Base-by-base conservation (phyloP, 108 stramenopile genomes). In the Chaetoceros tenuissimus region DNA sequence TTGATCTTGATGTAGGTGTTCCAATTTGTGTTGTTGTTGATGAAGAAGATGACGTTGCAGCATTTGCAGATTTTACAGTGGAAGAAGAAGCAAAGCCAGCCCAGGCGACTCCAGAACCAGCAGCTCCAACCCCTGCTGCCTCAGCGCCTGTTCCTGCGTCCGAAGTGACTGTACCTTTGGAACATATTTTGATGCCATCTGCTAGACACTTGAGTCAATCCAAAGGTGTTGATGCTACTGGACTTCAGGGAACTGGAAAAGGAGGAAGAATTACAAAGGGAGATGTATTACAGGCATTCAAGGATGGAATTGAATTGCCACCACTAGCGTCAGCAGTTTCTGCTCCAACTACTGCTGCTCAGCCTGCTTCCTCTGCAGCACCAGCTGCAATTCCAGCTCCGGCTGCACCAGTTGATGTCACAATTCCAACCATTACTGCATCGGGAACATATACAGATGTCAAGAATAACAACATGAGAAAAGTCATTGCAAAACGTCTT, bases 401-500 rank as follows among this genome's bases (percentile, higher is more conserved):
- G 34, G 69, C 47, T 62, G 60, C 70, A 59, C 71, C 67, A 57
- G 65, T 71, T 63, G 24, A 43, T n/a, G 75, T 70, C 55, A 60
- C 53, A 48, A 78, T 75, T 68, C 84, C 60, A 63, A 48, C 74
- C 48, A 62, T 72, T 46, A 73, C 65, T 10, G 66, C 75, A 57
- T 47, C 69, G 17, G 40, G 50, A 10, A 46, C 66, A 43, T 72
- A 68, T 67, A 46, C 55, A 48, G 72, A 72, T 53, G 64, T 78
- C 0, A 65, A 75, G 13, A 78, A 78, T 26, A 74, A 71, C 45
- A 80, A 62, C 63, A 95, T 82, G 89, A 85, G 89, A 60, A 94
- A 98, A 82, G 92, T 96, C 56, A 95, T 97, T 61, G 94, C 98
- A 3, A 73, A 68, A 24, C 90, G 98, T 24, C 81, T 99, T 53